Conservation (phyloP, 2,329 filamentous ascomycete species). For the Pseudogymnoascus destructans region DNA sequence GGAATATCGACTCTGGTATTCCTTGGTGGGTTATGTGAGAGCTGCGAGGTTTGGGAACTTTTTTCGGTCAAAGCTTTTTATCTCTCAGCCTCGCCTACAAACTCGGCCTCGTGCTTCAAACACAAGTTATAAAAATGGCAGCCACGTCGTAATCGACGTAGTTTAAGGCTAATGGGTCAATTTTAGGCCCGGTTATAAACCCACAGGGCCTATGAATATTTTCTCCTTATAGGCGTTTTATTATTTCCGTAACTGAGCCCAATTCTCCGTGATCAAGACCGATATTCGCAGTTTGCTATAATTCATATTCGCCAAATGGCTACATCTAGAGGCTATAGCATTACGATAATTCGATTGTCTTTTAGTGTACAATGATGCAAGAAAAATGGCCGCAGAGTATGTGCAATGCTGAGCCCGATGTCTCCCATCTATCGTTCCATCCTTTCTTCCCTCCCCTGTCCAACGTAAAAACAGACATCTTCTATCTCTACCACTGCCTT, state of each 20-base stretch:
- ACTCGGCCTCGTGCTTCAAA: neutral
- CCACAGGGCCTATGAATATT: neutral
- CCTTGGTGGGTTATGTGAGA: conserved; percentile 3
- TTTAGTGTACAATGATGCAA: conserved; percentile 9
- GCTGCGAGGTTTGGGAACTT: conserved; percentile 1
- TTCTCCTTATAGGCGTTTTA: neutral
- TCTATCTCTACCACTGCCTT: neutral
- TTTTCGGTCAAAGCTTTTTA: conserved; percentile 10
- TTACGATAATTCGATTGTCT: conserved; percentile 8
- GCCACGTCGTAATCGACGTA: neutral
- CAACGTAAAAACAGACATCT: neutral
- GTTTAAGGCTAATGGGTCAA: neutral
- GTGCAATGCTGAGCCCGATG: conserved; percentile 7
- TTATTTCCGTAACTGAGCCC: neutral
- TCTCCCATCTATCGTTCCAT: conserved; percentile 9
- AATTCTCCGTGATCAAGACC: neutral
- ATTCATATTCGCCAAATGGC: neutral
- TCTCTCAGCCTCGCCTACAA: conserved; percentile 7
- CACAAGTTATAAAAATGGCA: neutral
- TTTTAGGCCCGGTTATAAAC: neutral
- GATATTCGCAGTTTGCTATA: neutral
- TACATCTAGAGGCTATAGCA: conserved; percentile 4
- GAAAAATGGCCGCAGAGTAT: conserved; percentile 7
- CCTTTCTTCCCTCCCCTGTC: neutral
- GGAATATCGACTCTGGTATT: neutral